Evolutionary conservation across 2,329 filamentous ascomycete species (phyloP).

Genomic region (Penicillium expansum): DNA sequence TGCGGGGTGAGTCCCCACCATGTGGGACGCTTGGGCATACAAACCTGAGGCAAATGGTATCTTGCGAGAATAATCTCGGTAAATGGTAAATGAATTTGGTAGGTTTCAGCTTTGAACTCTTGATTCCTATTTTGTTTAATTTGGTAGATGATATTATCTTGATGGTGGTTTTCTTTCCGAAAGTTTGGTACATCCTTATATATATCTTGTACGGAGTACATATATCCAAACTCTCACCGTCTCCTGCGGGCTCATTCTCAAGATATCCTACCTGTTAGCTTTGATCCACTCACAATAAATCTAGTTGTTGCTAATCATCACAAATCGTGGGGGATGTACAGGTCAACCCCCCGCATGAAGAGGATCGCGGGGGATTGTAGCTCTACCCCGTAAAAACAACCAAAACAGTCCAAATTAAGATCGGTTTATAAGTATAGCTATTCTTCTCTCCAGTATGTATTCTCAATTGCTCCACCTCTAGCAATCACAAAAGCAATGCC

Average conservation of each 20-base stretch:
- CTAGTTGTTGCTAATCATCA: not conserved
- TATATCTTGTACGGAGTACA: too few species aligned
- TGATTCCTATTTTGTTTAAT: not conserved
- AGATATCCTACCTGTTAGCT: not conserved
- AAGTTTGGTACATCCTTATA: not conserved
- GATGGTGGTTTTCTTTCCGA: not conserved
- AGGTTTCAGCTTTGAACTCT: not conserved
- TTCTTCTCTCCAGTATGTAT: not conserved
- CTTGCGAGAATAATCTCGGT: not conserved
- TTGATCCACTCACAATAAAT: not conserved
- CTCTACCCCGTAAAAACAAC: not conserved
- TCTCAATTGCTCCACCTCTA: not conserved
- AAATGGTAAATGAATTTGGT: not conserved
- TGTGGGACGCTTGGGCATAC: not conserved
- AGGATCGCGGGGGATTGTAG: not conserved
- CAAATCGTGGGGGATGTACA: not conserved
- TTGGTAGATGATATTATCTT: not conserved
- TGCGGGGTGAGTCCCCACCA: not conserved
- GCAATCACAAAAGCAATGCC: constrained; percentile 30
- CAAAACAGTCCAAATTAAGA: not conserved
- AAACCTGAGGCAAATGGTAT: too few species aligned
- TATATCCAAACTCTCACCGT: not conserved
- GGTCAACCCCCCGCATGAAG: not conserved
- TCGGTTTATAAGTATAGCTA: not conserved
- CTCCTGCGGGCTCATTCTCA: not conserved